Base-by-base conservation (phyloP, 2,329 filamentous ascomycete species). In the Botryosphaeria agaves region DNA sequence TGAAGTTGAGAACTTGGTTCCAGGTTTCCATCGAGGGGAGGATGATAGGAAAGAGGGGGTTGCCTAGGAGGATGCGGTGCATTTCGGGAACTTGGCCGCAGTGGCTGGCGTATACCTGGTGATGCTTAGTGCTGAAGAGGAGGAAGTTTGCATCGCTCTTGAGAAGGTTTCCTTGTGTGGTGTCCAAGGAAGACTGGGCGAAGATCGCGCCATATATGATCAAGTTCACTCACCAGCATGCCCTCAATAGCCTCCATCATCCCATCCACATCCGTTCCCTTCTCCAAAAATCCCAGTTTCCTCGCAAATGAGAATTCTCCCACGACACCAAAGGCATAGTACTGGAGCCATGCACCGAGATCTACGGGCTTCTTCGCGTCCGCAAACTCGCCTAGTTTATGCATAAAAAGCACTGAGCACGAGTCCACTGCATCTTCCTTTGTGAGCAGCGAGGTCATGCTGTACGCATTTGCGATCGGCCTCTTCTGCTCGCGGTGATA, bases 231-330 rank as follows among this genome's bases (percentile, higher is more conserved):
- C n/a, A 19, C 9, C 7, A 50, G 39, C 21, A 42, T 41, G 11
- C 42, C 40, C 25, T 47, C 41, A 17, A 52, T 47, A 2, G 43
- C 40, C 26, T 40, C 32, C 19, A 53, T 47, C 36, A 52, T 51
- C 4, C 38, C 41, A 30, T 53, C 52, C 17, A 60, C 43, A 32
- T 61, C 57, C 12, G 41, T 39, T 0, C 51, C 56, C 27, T 48
- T 36, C 31, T 59, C 49, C 28, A 60, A 45, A 37, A 61, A 60
- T 1, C 56, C 57, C 5, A 59, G 44, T n/a, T 46, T 47, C 36
- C 52, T 49, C 12, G 48, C 47, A 36, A 57, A 59, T 0, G 51
- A 55, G 31, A 60, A 40, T 25, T 58, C 49, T 1, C 52, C 51
- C 1, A 61, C 39, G 5, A 58, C 52, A 23, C 59, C 56, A 24